Evolutionary conservation across 2,329 filamentous ascomycete species (phyloP).

Genomic region (Trichoderma aggressivum): DNA sequence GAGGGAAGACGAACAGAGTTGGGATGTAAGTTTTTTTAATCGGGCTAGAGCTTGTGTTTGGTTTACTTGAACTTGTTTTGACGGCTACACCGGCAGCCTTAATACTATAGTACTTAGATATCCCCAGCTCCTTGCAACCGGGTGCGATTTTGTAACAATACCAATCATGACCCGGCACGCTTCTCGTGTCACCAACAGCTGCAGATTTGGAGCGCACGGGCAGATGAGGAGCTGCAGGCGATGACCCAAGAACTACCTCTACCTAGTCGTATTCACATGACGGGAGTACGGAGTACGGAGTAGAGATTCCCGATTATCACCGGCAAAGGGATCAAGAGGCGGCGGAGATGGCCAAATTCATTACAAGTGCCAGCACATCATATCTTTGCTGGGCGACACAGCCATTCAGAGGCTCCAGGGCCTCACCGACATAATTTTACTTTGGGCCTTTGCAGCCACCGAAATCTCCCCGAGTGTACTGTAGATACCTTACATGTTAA

Average conservation of each 20-base stretch:
- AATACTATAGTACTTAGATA: constrained; percentile 2
- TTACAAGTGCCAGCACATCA: constrained; percentile 9
- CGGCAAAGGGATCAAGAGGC: neutral
- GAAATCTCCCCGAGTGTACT: neutral
- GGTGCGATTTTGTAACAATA: neutral
- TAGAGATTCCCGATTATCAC: neutral
- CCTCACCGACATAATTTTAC: constrained; percentile 16
- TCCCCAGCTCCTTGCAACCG: neutral
- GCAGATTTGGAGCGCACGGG: neutral
- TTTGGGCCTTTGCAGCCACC: neutral
- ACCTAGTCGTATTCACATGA: neutral
- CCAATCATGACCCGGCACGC: neutral
- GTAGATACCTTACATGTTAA: neutral
- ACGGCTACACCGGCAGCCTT: neutral
- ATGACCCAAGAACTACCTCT: neutral
- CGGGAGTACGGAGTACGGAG: neutral
- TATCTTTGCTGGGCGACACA: constrained; percentile 7
- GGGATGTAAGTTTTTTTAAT: constrained; percentile 1
- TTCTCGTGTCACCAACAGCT: neutral
- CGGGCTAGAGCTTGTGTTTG: neutral
- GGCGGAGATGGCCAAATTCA: constrained; percentile 4
- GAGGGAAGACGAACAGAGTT: constrained; percentile 9
- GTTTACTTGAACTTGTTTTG: neutral
- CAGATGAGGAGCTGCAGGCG: neutral
- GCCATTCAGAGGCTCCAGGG: constrained; percentile 5